A percentile compares a stretch with the other conserved stretches of the same genome.
Conservation (phyloP, 805 yeast genomes). For the Nakazawaea populi region DNA sequence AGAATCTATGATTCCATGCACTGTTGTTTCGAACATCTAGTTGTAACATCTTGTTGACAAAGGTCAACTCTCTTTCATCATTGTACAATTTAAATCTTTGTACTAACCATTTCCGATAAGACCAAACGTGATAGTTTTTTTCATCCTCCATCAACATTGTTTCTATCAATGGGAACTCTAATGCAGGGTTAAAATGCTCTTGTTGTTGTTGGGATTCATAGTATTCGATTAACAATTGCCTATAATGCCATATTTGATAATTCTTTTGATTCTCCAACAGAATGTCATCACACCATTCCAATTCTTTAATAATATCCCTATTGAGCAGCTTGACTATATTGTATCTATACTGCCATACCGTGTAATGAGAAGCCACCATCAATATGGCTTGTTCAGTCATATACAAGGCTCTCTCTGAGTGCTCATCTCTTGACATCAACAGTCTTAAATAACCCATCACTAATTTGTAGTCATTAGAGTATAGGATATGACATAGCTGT, state of each 20-base stretch:
- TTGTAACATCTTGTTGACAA: slow-evolving; percentile 40
- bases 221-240: slow-evolving; percentile 55
- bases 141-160: slow-evolving; percentile 71
- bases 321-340: slow-evolving; percentile 38
- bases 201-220: slow-evolving; percentile 12
- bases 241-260: slow-evolving; percentile 96
- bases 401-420: slow-evolving; percentile 63
- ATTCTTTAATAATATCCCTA: slow-evolving; percentile 42
- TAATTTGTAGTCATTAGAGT: slow-evolving; percentile 63
- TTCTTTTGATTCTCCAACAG: slow-evolving; percentile 80
- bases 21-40: slow-evolving; percentile 82
- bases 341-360: slow-evolving; percentile 76
- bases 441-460: slow-evolving; percentile 59
- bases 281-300: slow-evolving; percentile 73
- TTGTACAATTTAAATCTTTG: slow-evolving; percentile 44
- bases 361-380: slow-evolving; percentile 82
- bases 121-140: slow-evolving; percentile 96
- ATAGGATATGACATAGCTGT: slow-evolving; percentile 54
- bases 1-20: slow-evolving; percentile 88
- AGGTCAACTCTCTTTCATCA: slow-evolving; percentile 41
- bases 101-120: slow-evolving; percentile 82
- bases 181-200: slow-evolving; percentile 29
- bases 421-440: slow-evolving; percentile 52
- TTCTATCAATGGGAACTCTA: slow-evolving; percentile 63
- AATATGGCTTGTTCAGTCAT: slow-evolving; percentile 60